Base-by-base conservation (phyloP, 1,139 yeast species). In the Pneumocystis jirovecii region DNA sequence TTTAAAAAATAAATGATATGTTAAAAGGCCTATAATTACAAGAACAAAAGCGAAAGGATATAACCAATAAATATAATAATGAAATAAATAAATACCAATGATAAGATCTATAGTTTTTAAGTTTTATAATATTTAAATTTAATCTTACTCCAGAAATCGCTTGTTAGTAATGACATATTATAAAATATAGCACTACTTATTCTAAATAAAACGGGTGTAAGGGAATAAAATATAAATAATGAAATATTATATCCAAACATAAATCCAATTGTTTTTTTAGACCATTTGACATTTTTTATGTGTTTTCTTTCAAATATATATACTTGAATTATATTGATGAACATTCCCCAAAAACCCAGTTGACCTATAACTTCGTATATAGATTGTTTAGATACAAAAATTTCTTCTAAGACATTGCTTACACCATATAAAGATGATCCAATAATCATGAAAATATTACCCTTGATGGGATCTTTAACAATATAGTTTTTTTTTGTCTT, bases 171-270 rank as follows among this genome's bases (percentile, higher is more conserved):
- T 34, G 79, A 77, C 65, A 78, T 70, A 71, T 78, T 78, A 72
- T 78, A 78, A 68, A 78, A 78, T 17, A 81, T 80, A 15, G 81
- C 80, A 7, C 80, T 76, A 10, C 80, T 76, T 78, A 78, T 77
- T 61, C 81, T 72, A 72, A 78, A 74, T 69, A 78, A 68, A 63
- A 78, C 73, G 34, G 81, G 81, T 12, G 79, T 78, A 19, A 79
- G 73, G 66, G 72, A 64, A 71, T 78, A 78, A 61, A 78, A 70
- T 63, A 78, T 65, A 63, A 78, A 70, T 73, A 78, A 70, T 10
- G 78, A 72, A 35, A 77, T 66, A 17, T 79, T 77, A 69, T 74
- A 78, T n/a, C 81, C 81, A 5, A 72, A 73, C 64, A 78, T 75
- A 70, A 76, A 78, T 35, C 81, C 80, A 21, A 76, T 80, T 50